A percentile compares a stretch with the other conserved stretches of the same genome.
Evolutionary conservation across 495 filamentous ascomycete genomes (phyloP).

Genomic region (Hypoxylon fuscum): DNA sequence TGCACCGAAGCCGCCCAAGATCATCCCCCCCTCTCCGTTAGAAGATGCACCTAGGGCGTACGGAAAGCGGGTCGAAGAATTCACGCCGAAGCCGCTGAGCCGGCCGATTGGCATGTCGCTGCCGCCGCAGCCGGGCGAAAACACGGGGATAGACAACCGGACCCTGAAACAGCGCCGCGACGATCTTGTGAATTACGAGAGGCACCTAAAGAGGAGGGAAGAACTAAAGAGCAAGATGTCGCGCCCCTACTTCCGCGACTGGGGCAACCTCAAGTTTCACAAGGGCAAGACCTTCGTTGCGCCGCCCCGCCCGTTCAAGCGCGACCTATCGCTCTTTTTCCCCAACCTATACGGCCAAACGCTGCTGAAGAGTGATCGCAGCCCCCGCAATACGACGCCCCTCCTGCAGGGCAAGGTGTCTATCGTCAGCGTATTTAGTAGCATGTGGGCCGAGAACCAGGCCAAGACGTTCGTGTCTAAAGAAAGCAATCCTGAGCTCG

Average conservation of each 20-base stretch:
- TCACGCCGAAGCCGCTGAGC: slow-evolving; percentile 73
- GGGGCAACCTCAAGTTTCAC: slow-evolving; percentile 79
- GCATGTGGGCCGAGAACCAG: slow-evolving; percentile 85
- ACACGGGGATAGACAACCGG: slow-evolving; percentile 77
- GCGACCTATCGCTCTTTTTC: slow-evolving; percentile 84
- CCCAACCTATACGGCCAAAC: slow-evolving; percentile 88
- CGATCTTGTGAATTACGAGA: slow-evolving; percentile 85
- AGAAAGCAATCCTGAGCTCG: slow-evolving; percentile 71
- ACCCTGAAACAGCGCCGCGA: slow-evolving; percentile 73
- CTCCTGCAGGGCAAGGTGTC: slow-evolving; percentile 74
- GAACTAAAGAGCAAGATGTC: slow-evolving; percentile 72
- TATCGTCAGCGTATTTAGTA: slow-evolving; percentile 82
- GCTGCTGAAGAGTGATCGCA: slow-evolving; percentile 58
- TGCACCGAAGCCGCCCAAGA: slow-evolving; percentile 19
- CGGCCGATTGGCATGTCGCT: slow-evolving; percentile 81
- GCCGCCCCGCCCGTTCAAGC: slow-evolving; percentile 77
- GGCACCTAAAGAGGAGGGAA: slow-evolving; percentile 76
- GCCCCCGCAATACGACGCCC: slow-evolving; percentile 71
- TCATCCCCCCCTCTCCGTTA: slow-evolving; percentile 45
- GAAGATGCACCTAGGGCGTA: slow-evolving; percentile 61
- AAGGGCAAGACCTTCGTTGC: slow-evolving; percentile 90
- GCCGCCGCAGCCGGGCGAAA: slow-evolving; percentile 80
- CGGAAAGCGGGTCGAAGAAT: slow-evolving; percentile 65
- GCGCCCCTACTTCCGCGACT: slow-evolving; percentile 93
- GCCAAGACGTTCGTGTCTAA: slow-evolving; percentile 71